A percentile compares a stretch with the other conserved stretches of the same genome.
Conservation (phyloP, 192 early-diverging fungal species). For the Dissophora ornata region DNA sequence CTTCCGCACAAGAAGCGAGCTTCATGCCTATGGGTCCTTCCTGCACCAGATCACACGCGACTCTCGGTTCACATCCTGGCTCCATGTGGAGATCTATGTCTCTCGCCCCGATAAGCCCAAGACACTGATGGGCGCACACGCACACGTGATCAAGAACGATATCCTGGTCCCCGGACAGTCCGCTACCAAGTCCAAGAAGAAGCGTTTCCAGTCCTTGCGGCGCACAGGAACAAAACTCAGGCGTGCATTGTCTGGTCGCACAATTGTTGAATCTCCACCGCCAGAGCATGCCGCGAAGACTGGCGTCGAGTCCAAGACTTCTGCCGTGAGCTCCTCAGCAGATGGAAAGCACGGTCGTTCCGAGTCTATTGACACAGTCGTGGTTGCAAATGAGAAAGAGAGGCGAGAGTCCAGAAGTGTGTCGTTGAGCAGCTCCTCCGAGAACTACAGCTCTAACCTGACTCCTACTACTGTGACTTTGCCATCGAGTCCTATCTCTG, state of each 20-base stretch:
- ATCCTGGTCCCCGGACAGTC: slow-evolving; percentile 41
- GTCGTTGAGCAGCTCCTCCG: slow-evolving; percentile 4
- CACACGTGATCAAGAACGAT: slow-evolving; percentile 52
- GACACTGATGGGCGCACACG: slow-evolving; percentile 37
- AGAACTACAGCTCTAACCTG: not conserved
- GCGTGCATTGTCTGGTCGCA: slow-evolving; percentile 41
- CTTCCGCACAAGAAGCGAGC: slow-evolving; percentile 45
- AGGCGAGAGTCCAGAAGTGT: not conserved
- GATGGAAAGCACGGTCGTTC: not conserved
- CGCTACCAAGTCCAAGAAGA: slow-evolving; percentile 17
- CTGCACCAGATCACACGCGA: slow-evolving; percentile 53
- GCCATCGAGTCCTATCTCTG: slow-evolving; percentile 17
- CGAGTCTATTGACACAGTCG: not conserved
- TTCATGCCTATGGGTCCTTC: slow-evolving; percentile 53
- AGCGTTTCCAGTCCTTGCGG: slow-evolving; percentile 27
- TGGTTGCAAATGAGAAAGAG: not conserved
- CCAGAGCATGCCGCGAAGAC: not conserved
- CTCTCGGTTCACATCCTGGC: slow-evolving; percentile 44
- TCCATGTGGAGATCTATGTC: slow-evolving; percentile 52
- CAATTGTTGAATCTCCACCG: slow-evolving; percentile 6
- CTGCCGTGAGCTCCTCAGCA: not conserved
- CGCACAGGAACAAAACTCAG: slow-evolving; percentile 35
- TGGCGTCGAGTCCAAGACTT: not conserved
- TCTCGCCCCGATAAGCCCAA: slow-evolving; percentile 44
- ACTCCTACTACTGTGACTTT: not conserved